Base-by-base conservation (phyloP, 805 yeast genomes). In the Vanderwaltozyma polyspora region DNA sequence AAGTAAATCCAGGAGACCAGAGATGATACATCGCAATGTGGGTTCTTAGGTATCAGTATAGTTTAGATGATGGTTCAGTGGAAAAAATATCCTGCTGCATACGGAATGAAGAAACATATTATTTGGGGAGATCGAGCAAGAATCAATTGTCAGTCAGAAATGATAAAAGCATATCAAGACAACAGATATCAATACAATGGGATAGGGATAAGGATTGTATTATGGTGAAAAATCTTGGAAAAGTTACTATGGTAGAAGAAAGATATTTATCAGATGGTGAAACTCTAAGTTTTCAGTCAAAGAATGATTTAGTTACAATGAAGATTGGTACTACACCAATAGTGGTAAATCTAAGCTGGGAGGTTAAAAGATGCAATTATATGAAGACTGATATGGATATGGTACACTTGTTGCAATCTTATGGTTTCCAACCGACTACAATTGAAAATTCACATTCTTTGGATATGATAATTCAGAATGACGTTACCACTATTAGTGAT, bases 81-180 rank as follows among this genome's bases (percentile, higher is more conserved):
- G 27, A 29, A 9, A 15, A 29, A 3, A 36, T 43, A 11, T 48
- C 51, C 4, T 36, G 45, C 26, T 45, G 49, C 24, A 29, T 56
- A 13, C 28, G 36, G 32, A 30, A 24, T 10, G 35, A 31, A 3
- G 32, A 33, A 21, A 27, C 23, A 0, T 51, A 49, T 29, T 39
- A 35, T 13, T 41, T 56, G 15, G 61, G 61, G 8, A 46, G 61
- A 27, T 55, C 61, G 5, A 48, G 52, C 22, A 51, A 52, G 36
- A 48, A 47, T 38, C 37, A 39, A 10, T 39, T 55, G 18, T 32
- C 32, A 13, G 46, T 55, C n/a, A 52, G 52, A 26, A 51, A 52
- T 34, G 60, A 56, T 30, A 56, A 55, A 29, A 54, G 59, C 31
- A 51, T 56, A 30, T 56, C 61, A 2, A 43, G 61, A 19, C 41